Base-by-base conservation (phyloP, 2,329 filamentous ascomycete species). In the Sarocladium oryzae region DNA sequence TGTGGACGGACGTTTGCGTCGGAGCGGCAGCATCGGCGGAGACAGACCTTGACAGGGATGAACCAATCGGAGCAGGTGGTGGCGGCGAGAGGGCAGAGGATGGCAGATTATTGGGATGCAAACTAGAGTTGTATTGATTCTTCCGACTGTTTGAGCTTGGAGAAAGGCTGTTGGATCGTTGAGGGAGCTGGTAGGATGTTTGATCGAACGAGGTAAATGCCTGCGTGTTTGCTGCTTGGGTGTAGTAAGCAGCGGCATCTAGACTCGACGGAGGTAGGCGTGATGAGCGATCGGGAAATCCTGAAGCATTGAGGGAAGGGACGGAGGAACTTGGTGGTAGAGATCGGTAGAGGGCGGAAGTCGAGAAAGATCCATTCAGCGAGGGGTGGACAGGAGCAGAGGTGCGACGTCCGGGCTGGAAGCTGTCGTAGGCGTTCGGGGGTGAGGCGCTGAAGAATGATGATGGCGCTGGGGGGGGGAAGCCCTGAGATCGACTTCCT, bases 1-100 rank as follows among this genome's bases (percentile, higher is more conserved):
- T 64, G 36, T 68, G 65, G 23, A 59, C 54, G 2, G 67, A 64
- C 15, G 63, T 60, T 46, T 60, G 63, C 4, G 46, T 36, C 32
- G 46, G 56, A 33, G 60, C 56, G 21, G 57, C 51, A 8, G 59
- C 50, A 40, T 67, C 64, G 9, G 59, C 60, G n/a, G 61, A 63
- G 36, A 54, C 56, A 7, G 61, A 60, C 28, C 59, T 58, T 5
- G 46, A 49, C 18, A 49, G 46, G 5, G 46, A 37, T n/a, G 46
- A 24, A n/a, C 43, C 43, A 11, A 48, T 48, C 21, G 43, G 43
- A 15, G 26, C 43, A 6, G 24, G n/a, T 4, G 43, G 7, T 11
- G 43, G 43, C 4, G 43, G 43, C 20, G 43, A 48, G 15, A 30
- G 6, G 15, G 43, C 8, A 20, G 43, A 33, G 4, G 26, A 4